Conservation (phyloP, 1,284 basidiomycete genomes). For the Rhodotorula sp. region DNA sequence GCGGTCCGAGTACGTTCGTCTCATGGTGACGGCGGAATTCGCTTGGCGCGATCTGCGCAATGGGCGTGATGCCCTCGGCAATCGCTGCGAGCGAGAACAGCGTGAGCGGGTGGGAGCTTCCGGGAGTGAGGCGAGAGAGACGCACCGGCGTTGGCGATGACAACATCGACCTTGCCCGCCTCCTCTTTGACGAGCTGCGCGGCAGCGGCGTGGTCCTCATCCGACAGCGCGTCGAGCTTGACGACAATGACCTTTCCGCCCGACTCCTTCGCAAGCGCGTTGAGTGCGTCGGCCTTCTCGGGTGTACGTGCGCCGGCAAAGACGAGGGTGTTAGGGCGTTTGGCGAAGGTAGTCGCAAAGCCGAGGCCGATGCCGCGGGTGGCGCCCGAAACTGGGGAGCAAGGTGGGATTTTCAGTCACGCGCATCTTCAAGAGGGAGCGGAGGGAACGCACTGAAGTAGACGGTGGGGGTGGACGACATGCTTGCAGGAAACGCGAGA, state of each 20-base stretch:
- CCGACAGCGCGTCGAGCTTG: constrained; percentile 18
- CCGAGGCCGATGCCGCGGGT: constrained; percentile 34
- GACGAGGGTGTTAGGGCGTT: constrained; percentile 25
- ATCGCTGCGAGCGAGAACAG: not conserved
- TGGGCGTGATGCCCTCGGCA: not conserved
- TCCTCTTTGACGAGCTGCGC: constrained; percentile 16
- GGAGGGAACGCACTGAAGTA: not conserved
- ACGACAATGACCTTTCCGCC: constrained; percentile 13
- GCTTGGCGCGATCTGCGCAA: not conserved
- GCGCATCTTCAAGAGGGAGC: no score
- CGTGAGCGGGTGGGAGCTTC: no score
- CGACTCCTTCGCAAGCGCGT: not conserved
- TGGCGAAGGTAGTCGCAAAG: constrained; percentile 32
- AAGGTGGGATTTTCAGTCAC: not conserved
- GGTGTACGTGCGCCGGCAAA: constrained; percentile 44
- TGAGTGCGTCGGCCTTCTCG: constrained; percentile 9
- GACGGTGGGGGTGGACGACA: not conserved
- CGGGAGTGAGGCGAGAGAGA: not conserved
- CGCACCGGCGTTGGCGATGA: constrained; percentile 35
- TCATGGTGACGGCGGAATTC: not conserved
- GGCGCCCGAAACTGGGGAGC: constrained; percentile 12
- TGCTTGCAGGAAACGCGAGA: no score
- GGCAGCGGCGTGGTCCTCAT: constrained; percentile 15
- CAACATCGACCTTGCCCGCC: constrained; percentile 22
- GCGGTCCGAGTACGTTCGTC: constrained; percentile 26